Conservation (phyloP, 371 early-diverging fungal genomes). For the Basidiobolus heterosporus region DNA sequence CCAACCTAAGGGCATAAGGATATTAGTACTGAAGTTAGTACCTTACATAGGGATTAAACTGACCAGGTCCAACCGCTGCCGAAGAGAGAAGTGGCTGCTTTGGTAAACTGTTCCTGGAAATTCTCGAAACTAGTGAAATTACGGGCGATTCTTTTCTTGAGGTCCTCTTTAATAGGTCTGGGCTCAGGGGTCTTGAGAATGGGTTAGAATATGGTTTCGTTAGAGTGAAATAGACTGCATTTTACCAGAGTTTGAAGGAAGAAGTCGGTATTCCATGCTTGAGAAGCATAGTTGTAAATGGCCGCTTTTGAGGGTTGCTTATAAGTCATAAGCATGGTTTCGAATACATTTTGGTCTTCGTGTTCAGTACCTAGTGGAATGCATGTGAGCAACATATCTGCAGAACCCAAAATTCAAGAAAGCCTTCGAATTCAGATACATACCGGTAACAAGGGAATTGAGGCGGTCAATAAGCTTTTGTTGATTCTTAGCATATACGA, state of each 20-base stretch:
- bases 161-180: slow-evolving; percentile 9
- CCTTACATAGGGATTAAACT: background rate
- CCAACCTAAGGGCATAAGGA: slow-evolving; percentile 16
- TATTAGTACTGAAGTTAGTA: no score
- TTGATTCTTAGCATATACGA: slow-evolving; percentile 4
- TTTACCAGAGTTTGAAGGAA: slow-evolving; percentile 31
- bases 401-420: background rate
- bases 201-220: background rate
- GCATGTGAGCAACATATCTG: background rate
- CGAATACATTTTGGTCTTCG: slow-evolving; percentile 10
- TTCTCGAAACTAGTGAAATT: slow-evolving; percentile 25
- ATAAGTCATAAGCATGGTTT: slow-evolving; percentile 15
- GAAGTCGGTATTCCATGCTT: slow-evolving; percentile 46
- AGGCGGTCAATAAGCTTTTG: background rate
- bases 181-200: background rate
- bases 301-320: slow-evolving; percentile 14
- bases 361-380: slow-evolving; percentile 12
- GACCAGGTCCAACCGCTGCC: slow-evolving; percentile 42
- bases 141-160: slow-evolving; percentile 9
- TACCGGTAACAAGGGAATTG: slow-evolving; percentile 3
- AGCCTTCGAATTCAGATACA: no score
- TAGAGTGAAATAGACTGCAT: no score
- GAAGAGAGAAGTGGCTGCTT: slow-evolving; percentile 29
- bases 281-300: slow-evolving; percentile 39
- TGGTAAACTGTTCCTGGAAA: slow-evolving; percentile 26